These are phyloP conservation scores for Kodamaea hsintzibuensis DNA, from an alignment of 805 yeast genomes.

Conservation along the genomic window DNA sequence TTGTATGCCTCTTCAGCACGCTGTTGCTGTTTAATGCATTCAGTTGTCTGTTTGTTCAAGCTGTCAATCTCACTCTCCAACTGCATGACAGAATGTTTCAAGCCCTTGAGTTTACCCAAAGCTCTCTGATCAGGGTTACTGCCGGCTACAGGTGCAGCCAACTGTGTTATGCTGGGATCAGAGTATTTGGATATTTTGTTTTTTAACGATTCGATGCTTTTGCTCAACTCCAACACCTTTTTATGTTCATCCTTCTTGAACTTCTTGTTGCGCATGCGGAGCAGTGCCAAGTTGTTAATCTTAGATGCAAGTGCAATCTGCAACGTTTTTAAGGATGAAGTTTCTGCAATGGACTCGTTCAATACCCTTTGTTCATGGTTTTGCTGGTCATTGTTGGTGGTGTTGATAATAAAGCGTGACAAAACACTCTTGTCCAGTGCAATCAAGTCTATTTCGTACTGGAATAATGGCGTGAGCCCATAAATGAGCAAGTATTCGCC, in stretches of 20 bases:
- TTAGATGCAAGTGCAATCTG: slow-evolving; percentile 35
- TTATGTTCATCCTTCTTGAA: slow-evolving; percentile 41
- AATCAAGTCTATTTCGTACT: slow-evolving; percentile 36
- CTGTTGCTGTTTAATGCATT: slow-evolving; percentile 15
- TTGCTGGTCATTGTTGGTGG: slow-evolving; percentile 20
- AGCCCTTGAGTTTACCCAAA: slow-evolving; percentile 40
- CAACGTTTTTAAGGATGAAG: slow-evolving; percentile 31
- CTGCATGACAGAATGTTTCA: slow-evolving; percentile 40
- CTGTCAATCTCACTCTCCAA: slow-evolving; percentile 35
- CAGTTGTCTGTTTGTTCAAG: slow-evolving; percentile 19
- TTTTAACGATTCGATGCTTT: slow-evolving; percentile 33
- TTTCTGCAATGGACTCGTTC: slow-evolving; percentile 26
- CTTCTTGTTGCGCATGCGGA: slow-evolving; percentile 29
- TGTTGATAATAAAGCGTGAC: slow-evolving; percentile 30
- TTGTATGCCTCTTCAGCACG: slow-evolving; percentile 15
- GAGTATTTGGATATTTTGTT: slow-evolving; percentile 31
- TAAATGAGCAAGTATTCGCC: slow-evolving; percentile 28
- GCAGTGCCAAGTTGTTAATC: slow-evolving; percentile 24
- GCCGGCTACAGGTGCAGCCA: background rate
- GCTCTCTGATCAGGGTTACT: slow-evolving; percentile 26
- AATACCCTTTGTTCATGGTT: slow-evolving; percentile 18
- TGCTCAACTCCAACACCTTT: slow-evolving; percentile 30
- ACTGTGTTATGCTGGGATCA: slow-evolving; percentile 7
- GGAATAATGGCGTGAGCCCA: slow-evolving; percentile 38
- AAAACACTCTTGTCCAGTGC: slow-evolving; percentile 13